Percentiles rank a stretch among this genome's conserved stretches.
These are phyloP conservation scores for Craterostigma plantagineum DNA, from an alignment of 257 asterid genomes.

Conservation along the genomic window DNA sequence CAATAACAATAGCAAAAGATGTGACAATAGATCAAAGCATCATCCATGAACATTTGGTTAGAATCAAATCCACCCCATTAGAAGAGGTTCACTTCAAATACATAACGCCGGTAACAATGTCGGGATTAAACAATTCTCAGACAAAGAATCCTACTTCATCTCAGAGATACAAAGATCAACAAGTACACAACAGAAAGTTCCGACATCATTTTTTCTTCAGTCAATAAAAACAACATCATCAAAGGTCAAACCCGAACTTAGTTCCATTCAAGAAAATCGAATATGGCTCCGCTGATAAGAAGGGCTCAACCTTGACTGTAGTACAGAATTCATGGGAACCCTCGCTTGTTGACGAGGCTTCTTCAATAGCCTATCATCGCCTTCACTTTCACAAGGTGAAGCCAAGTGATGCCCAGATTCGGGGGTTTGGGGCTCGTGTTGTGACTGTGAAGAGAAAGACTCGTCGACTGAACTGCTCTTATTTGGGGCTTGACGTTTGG, in stretches of 20 bases:
- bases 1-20: too few species aligned
- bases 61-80: too few species aligned
- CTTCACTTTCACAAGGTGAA: constrained; percentile 10
- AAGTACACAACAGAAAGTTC: too few species aligned
- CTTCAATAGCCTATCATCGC: constrained; percentile 17
- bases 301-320: constrained; percentile 30
- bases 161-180: too few species aligned
- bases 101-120: too few species aligned
- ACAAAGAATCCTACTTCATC: too few species aligned
- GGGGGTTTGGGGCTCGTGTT: constrained; percentile 79
- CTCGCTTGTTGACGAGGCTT: constrained; percentile 23
- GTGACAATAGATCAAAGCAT: too few species aligned
- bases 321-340: constrained; percentile 18
- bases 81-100: too few species aligned
- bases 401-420: constrained; percentile 36
- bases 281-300: constrained; percentile 19
- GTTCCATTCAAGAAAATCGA: constrained; percentile 26
- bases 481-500: constrained; percentile 19
- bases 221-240: too few species aligned
- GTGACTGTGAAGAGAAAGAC: constrained; percentile 55
- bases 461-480: constrained; percentile 57
- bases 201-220: too few species aligned
- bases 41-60: too few species aligned
- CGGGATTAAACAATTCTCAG: too few species aligned
- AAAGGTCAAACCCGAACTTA: constrained; percentile 14